Percentiles rank a stretch among this genome's conserved stretches.
phyloP scores from a whole-genome alignment of 2,329 filamentous ascomycete species.

The Fusarium begoniae region DNA sequence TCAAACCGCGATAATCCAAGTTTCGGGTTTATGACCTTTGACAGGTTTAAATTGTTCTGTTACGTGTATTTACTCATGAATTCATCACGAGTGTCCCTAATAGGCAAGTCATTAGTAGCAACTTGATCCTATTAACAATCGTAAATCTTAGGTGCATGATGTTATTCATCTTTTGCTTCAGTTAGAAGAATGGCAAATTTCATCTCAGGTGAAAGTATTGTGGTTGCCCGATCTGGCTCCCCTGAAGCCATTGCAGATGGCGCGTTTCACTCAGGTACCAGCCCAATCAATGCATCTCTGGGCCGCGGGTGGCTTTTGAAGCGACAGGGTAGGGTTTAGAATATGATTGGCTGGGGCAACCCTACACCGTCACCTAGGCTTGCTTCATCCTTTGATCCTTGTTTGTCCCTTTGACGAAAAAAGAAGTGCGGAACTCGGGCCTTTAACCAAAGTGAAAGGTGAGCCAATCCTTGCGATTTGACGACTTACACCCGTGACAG shows the following conservation, averaged over 20 bases:
- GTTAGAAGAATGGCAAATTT: neutral
- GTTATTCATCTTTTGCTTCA: conserved; percentile 6
- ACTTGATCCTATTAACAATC: conserved; percentile 1
- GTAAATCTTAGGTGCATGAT: neutral
- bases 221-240: conserved; percentile 5
- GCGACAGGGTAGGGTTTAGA: conserved; percentile 5
- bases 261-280: conserved; percentile 39
- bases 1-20: neutral
- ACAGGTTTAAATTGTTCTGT: neutral
- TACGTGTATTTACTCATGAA: neutral
- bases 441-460: conserved; percentile 3
- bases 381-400: conserved; percentile 20
- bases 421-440: conserved; percentile 4
- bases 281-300: conserved; percentile 30
- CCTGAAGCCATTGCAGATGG: conserved; percentile 28
- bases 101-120: neutral
- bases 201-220: conserved; percentile 1
- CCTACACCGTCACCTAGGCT: conserved; percentile 25
- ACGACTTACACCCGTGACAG: conserved; percentile 29
- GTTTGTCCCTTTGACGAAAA: neutral
- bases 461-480: conserved; percentile 26
- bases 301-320: conserved; percentile 35
- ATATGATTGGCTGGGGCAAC: conserved; percentile 26
- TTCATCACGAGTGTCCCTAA: neutral
- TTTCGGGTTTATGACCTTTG: neutral